A percentile compares a stretch with the other conserved stretches of the same genome.
These are phyloP conservation scores for Xylariaceae sp. DNA, from an alignment of 2,329 filamentous ascomycete genomes.

Conservation along the genomic window DNA sequence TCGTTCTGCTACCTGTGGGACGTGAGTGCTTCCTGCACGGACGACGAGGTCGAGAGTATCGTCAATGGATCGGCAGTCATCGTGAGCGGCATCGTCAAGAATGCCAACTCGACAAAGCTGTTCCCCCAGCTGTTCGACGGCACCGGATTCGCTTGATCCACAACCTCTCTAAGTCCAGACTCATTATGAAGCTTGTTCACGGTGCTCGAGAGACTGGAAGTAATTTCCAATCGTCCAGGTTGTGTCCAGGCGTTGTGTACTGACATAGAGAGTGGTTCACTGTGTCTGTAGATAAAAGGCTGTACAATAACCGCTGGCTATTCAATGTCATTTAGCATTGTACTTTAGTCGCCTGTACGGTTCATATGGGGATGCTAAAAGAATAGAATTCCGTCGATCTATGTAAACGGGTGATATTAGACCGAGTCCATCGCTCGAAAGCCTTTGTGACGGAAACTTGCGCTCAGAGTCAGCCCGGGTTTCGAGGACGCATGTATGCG, in stretches of 20 bases:
- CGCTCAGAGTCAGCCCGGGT: background rate
- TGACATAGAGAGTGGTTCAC: slow-evolving; percentile 2
- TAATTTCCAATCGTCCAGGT: slow-evolving; percentile 1
- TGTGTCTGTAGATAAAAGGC: background rate
- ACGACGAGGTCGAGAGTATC: slow-evolving; percentile 36
- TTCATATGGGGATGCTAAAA: background rate
- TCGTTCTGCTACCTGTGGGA: slow-evolving; percentile 55
- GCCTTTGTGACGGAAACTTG: background rate
- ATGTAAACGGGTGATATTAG: background rate
- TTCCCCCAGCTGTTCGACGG: slow-evolving; percentile 26
- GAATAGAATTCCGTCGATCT: background rate
- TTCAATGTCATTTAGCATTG: background rate
- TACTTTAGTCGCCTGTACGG: background rate
- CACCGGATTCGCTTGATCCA: background rate
- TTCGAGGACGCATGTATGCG: background rate
- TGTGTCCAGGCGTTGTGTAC: background rate
- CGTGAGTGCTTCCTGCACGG: slow-evolving; percentile 47
- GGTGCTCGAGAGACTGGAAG: background rate
- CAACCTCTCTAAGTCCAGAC: background rate
- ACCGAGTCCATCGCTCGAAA: background rate
- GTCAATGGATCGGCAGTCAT: slow-evolving; percentile 34
- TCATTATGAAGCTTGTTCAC: slow-evolving; percentile 3
- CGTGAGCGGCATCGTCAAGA: slow-evolving; percentile 31
- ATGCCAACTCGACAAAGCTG: slow-evolving; percentile 27
- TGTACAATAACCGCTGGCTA: background rate